A percentile compares a stretch with the other conserved stretches of the same genome.
Evolutionary conservation across 2,329 filamentous ascomycete genomes (phyloP).

Genomic region (Penicillium corylophilum): DNA sequence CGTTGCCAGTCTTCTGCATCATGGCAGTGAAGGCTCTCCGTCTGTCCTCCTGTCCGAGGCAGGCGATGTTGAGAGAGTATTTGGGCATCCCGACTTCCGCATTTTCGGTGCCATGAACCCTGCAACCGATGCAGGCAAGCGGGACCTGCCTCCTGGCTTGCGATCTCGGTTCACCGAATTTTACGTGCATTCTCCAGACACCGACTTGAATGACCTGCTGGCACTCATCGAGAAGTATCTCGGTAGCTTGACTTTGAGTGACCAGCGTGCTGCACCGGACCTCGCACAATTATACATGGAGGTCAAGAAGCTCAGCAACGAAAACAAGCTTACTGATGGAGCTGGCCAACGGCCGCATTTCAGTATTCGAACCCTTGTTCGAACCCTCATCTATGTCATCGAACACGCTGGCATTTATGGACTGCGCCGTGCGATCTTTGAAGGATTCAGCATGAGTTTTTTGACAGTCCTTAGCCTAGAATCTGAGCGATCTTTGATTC

Average conservation of each 20-base stretch:
- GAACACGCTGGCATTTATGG: slow-evolving; percentile 83
- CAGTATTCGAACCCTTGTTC: slow-evolving; percentile 88
- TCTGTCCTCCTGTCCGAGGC: slow-evolving; percentile 90
- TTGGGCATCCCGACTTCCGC: slow-evolving; percentile 87
- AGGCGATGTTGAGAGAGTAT: slow-evolving; percentile 84
- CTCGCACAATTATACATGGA: slow-evolving; percentile 85
- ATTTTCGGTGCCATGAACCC: slow-evolving; percentile 99
- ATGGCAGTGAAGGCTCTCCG: slow-evolving; percentile 68
- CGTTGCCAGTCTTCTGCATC: slow-evolving; percentile 80
- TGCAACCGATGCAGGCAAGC: slow-evolving; percentile 94
- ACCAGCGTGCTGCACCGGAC: slow-evolving; percentile 72
- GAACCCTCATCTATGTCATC: slow-evolving; percentile 82
- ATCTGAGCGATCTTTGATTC: slow-evolving; percentile 75
- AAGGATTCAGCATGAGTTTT: slow-evolving; percentile 98
- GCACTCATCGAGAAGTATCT: slow-evolving; percentile 88
- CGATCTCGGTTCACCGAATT: slow-evolving; percentile 93
- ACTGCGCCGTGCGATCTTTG: slow-evolving; percentile 79
- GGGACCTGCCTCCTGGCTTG: slow-evolving; percentile 84
- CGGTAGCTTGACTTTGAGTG: slow-evolving; percentile 66
- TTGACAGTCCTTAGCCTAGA: slow-evolving; percentile 80
- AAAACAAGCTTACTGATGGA: slow-evolving; percentile 87
- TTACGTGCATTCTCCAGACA: slow-evolving; percentile 88
- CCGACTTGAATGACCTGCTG: slow-evolving; percentile 79
- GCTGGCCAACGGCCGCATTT: slow-evolving; percentile 96
- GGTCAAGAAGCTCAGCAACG: slow-evolving; percentile 75